phyloP scores from a whole-genome alignment of 352 stramenopile species.

The Phytophthora palmivora region DNA sequence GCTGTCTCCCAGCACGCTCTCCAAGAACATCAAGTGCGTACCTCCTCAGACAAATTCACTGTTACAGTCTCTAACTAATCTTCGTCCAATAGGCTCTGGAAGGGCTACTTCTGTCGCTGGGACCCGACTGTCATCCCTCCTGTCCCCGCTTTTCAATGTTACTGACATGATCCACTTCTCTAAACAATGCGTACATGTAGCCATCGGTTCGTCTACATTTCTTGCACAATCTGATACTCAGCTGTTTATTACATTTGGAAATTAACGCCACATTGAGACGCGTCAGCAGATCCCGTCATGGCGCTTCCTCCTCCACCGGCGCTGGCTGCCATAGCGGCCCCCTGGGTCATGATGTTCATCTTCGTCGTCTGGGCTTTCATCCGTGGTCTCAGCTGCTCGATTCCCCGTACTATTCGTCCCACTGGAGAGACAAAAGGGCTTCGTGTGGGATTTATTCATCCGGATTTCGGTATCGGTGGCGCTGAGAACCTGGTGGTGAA shows the following conservation, averaged over 20 bases:
- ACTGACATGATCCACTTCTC: conserved; percentile 42
- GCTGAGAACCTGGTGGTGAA: conserved; percentile 96
- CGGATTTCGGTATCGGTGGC: conserved; percentile 98
- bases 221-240: conserved; percentile 25
- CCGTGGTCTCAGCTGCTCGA: conserved; percentile 33
- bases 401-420: conserved; percentile 18
- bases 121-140: conserved; percentile 81
- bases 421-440: conserved; percentile 28
- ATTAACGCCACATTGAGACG: conserved; percentile 7
- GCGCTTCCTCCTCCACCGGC: conserved; percentile 18
- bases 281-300: conserved; percentile 29
- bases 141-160: conserved; percentile 73
- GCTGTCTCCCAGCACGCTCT: conserved; percentile 75
- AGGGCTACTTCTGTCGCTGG: conserved; percentile 88
- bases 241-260: background rate
- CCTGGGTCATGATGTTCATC: conserved; percentile 29
- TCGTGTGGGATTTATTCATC: conserved; percentile 96
- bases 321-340: conserved; percentile 20
- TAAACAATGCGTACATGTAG: conserved; percentile 3
- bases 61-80: conserved; percentile 13
- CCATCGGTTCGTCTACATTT: conserved; percentile 10
- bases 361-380: conserved; percentile 36
- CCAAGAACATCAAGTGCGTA: conserved; percentile 90
- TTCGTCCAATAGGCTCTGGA: conserved; percentile 67
- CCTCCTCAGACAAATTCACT: background rate